Evolutionary conservation across 176 grass and related monocot species (phyloP), one percentile per base, ranked within the genome.

Genomic region (Oryza coarctata): DNA sequence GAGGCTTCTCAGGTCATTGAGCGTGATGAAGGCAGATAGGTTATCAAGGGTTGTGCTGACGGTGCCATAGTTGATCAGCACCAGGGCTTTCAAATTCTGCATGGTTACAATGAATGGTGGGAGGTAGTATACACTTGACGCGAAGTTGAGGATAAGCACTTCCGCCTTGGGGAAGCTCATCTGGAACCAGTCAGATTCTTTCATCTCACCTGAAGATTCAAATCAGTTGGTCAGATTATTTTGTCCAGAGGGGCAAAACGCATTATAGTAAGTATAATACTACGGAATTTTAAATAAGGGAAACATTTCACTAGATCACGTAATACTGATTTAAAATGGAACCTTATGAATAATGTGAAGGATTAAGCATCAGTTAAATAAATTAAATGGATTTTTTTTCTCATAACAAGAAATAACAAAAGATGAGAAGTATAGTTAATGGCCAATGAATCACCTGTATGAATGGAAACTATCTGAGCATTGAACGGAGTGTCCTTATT

Each of bases 401-500:
- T 50, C 47, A 20, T 50, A 20, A 47, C 28, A 71, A 76, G 17
- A 76, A 76, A 62, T 32, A 85, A 58, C 9, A 8, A 63, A 62
- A 75, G 9, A 75, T 28, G 12, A 65, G 28, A 70, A 70, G n/a
- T 57, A 13, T 5, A 76, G 17, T 14, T 29, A 79, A 30, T 30
- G 23, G 30, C 31, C 13, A 63, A 41, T 22, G 10, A 68, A 36
- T 66, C 82, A 99, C 97, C 97, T 94, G 97, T 96, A 81, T 99
- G 89, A 88, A 99, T 89, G 61, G 97, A 99, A 83, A 99, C 87
- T 75, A 95, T 99, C 82, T 95, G 97, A 68, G 97, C 93, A 83
- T 96, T 93, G 70, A 96, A 96, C 0, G 71, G 84, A 47, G 65
- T 66, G 30, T 88, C 83, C 80, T 93, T 96, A 45, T 92, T 86